phyloP scores from a whole-genome alignment of 202 grass and related monocot species.

The Elaeis oleifera region DNA sequence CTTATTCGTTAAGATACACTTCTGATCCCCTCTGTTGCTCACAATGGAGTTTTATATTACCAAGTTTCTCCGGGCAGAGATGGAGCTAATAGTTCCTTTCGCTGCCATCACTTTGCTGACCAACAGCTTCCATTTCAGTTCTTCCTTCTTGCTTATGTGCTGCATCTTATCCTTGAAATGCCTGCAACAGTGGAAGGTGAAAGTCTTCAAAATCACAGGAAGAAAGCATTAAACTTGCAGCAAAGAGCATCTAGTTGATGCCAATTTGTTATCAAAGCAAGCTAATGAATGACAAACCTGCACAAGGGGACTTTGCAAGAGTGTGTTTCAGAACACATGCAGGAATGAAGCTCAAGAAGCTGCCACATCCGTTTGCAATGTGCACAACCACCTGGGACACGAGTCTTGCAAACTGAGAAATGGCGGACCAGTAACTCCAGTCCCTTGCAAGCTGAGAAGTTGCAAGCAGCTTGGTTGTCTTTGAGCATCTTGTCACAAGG shows the following conservation, averaged over 20 bases:
- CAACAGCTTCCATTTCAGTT: conserved; percentile 55
- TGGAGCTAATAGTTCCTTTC: conserved; percentile 33
- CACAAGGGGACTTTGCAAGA: conserved; percentile 71
- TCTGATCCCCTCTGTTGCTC: too few species aligned
- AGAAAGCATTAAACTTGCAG: too few species aligned
- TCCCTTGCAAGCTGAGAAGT: conserved; percentile 55
- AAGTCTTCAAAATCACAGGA: too few species aligned
- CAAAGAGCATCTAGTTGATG: too few species aligned
- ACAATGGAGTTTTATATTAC: too few species aligned
- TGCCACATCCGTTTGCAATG: conserved; percentile 84
- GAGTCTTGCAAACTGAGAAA: conserved; percentile 36
- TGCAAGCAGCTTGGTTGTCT: conserved; percentile 36
- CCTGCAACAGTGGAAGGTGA: conserved; percentile 20
- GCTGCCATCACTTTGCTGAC: conserved; percentile 39
- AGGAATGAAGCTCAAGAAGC: conserved; percentile 69
- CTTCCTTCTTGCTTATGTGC: conserved; percentile 47
- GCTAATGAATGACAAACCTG: conserved; percentile 32
- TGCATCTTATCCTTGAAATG: conserved; percentile 76
- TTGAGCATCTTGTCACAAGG: conserved; percentile 51
- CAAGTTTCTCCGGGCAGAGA: conserved; percentile 23
- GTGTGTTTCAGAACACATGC: conserved; percentile 37
- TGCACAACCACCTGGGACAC: conserved; percentile 58
- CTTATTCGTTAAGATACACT: too few species aligned
- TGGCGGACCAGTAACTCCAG: conserved; percentile 68
- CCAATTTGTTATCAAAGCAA: too few species aligned